Evolutionary conservation across 768 basidiomycete genomes (phyloP), one percentile per base, ranked within the genome.

Genomic region (Leccinum uliginosum): DNA sequence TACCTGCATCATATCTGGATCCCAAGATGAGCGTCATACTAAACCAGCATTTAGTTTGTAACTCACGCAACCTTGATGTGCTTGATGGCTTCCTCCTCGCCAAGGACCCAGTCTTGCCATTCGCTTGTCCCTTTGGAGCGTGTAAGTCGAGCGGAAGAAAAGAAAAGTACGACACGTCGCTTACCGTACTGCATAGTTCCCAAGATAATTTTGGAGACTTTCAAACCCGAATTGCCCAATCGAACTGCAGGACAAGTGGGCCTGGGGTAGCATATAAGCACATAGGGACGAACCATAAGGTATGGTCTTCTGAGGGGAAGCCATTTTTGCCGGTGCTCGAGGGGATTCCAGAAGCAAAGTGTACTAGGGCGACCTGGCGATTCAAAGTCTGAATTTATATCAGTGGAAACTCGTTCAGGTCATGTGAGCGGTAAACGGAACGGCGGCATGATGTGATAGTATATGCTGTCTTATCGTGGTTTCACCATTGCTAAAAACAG

Each of bases 61-160:
- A 61, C 76, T 57, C 66, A 82, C 52, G 82, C 83, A 2, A 70
- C 66, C 63, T 78, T 78, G 29, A 83, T 73, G 52, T 82, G 76
- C 51, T 82, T 61, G 12, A 78, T 50, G 0, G 74, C 70, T 52
- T 77, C 70, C 50, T 78, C 78, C 55, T 82, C 79, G 2, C 73
- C 75, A 21, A 80, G 58, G 9, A 83, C 75, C 83, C 83, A 84
- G 6, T 69, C 64, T 61, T 81, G 76, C 80, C 83, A 85, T 34
- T 51, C 53, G 4, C 32, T 54, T 27, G 58, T 61, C 21, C 60
- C 60, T 61, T 46, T 38, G 7, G n/a, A 24, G 4, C 35, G 2
- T 23, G 7, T 53, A 35, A 51, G 54, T 34, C 15, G 35, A 29
- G 35, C 1, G n/a, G 19, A 2, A 40, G 3, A 4, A 32, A 21